Evolutionary conservation across 73 alveolate species (phyloP), one percentile per base, ranked within the genome.

Genomic region (Strombidium stylifer): DNA sequence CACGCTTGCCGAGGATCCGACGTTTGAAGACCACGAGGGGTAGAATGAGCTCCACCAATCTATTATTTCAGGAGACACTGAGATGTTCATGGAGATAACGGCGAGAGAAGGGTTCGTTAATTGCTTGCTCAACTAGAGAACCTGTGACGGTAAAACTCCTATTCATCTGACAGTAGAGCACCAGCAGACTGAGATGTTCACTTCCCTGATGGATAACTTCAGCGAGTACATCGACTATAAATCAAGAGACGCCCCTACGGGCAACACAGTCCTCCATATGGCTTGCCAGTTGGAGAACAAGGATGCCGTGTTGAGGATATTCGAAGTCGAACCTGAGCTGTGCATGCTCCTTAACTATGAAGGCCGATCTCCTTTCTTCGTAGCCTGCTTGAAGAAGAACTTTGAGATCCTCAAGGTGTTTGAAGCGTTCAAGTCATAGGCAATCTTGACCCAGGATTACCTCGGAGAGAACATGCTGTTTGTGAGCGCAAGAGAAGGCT

Each of bases 401-500:
- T 7, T 76, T 5, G 40, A 58, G 14, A 44, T 52, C 10, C 52
- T 76, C n/a, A 36, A 76, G 18, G 48, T 65, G 3, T 52, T 76
- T 28, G 69, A 51, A 30, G 52, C 8, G 6, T 39, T 12, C 44
- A 76, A 76, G 30, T 16, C 34, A 16, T 79, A 76, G 21, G 31
- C 71, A 20, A 35, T 76, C 0, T 14, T 64, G 46, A 24, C 66
- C 8, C 64, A 66, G 44, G 75, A 76, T 37, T 14, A 47, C 2
- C 44, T 65, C 18, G 88, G 88, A 52, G 88, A 76, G 31, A 76
- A 76, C 41, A 81, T 82, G 4, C 54, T 76, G 20, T 76, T 76
- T 32, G 19, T 49, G 11, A 82, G 82, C 11, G 80, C 78, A 0
- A 37, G 81, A 44, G 83, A 32, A 23, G 89, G 89, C 6, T 79